These are phyloP conservation scores for Coniella lustricola DNA, from an alignment of 2,329 filamentous ascomycete genomes.

Conservation along the genomic window DNA sequence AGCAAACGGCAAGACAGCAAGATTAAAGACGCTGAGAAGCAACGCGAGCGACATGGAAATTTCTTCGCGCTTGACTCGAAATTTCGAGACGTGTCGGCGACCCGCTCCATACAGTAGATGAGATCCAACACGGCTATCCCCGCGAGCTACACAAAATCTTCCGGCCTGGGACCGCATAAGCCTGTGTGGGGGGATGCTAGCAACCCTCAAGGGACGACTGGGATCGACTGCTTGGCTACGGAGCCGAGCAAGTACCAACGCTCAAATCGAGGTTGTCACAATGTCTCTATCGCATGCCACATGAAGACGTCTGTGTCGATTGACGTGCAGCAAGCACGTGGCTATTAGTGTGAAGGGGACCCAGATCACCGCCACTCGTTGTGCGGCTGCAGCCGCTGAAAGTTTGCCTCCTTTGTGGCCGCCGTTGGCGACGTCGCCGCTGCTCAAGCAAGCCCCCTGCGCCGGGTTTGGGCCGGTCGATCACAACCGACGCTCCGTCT, in stretches of 20 bases:
- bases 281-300: no score
- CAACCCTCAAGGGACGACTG: no score
- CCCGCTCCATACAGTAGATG: background rate
- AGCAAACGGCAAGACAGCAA: background rate
- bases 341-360: no score
- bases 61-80: conserved; percentile 4
- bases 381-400: no score
- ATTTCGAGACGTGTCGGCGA: conserved; percentile 5
- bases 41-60: background rate
- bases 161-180: no score
- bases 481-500: background rate
- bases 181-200: no score
- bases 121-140: background rate
- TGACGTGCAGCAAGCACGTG: background rate
- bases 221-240: no score
- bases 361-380: no score
- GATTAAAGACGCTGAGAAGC: background rate
- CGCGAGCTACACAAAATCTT: background rate
- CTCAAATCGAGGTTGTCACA: background rate
- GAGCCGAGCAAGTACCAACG: no score
- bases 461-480: background rate
- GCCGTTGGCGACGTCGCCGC: no score
- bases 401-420: no score
- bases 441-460: background rate
- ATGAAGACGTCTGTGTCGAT: background rate